Conservation (phyloP, 2,329 filamentous ascomycete genomes). For the Aaosphaeria arxii region DNA sequence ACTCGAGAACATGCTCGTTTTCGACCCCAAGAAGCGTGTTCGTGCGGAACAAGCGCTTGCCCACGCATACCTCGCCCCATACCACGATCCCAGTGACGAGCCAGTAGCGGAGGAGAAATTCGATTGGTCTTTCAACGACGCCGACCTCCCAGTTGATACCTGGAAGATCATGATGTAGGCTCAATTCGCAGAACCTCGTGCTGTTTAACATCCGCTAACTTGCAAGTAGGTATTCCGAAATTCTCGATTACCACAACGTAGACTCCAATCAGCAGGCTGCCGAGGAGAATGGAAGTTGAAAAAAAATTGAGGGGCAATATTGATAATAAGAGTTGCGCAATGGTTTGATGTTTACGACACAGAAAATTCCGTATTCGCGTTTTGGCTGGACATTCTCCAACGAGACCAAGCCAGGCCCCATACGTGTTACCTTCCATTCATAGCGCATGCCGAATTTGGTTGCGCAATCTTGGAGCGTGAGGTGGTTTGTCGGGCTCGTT, state of each 20-base stretch:
- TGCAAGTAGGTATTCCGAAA: slow-evolving; percentile 83
- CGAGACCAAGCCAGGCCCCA: no score
- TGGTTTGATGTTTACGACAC: no score
- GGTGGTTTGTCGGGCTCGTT: background rate
- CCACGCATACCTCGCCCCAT: slow-evolving; percentile 91
- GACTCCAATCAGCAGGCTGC: slow-evolving; percentile 47
- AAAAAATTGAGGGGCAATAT: background rate
- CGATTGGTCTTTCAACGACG: slow-evolving; percentile 99
- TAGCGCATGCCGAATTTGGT: background rate
- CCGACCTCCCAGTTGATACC: slow-evolving; percentile 94
- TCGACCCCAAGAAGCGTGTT: slow-evolving; percentile 95
- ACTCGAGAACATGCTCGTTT: slow-evolving; percentile 94
- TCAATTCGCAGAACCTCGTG: background rate
- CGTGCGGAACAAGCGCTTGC: slow-evolving; percentile 81
- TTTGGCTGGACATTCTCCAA: no score
- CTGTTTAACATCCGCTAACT: slow-evolving; percentile 12
- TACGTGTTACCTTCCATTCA: no score
- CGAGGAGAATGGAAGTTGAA: slow-evolving; percentile 33
- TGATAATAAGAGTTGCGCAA: no score
- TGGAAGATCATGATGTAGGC: slow-evolving; percentile 99
- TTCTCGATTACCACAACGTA: slow-evolving; percentile 97
- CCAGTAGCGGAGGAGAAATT: slow-evolving; percentile 96
- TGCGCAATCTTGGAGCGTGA: background rate
- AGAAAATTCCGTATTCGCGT: no score
- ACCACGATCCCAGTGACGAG: slow-evolving; percentile 97